These are phyloP conservation scores for Annulohypoxylon truncatum DNA, from an alignment of 2,329 filamentous ascomycete species.

Conservation along the genomic window DNA sequence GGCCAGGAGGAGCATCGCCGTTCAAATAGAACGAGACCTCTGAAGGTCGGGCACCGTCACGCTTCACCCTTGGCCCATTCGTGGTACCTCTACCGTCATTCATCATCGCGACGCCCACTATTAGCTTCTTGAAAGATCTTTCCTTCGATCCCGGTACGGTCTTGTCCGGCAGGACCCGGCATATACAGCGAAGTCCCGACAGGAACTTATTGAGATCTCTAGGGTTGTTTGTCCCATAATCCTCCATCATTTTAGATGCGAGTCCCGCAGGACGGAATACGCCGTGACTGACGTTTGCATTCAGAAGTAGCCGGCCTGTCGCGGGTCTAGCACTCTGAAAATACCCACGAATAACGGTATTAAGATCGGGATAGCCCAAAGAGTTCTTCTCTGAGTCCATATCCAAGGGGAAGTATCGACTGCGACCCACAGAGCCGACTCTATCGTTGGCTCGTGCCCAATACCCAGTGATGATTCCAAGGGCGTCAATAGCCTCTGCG, in stretches of 20 bases:
- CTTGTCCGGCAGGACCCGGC: constrained; percentile 37
- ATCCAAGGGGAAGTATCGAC: constrained; percentile 61
- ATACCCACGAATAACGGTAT: constrained; percentile 63
- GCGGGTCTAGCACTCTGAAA: constrained; percentile 66
- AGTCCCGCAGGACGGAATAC: constrained; percentile 60
- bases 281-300: constrained; percentile 66
- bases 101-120: constrained; percentile 46
- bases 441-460: constrained; percentile 53
- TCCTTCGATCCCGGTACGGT: constrained; percentile 15
- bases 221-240: constrained; percentile 2
- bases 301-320: constrained; percentile 66
- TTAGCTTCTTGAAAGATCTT: constrained; percentile 39
- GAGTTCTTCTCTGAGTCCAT: constrained; percentile 43
- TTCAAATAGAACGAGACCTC: constrained; percentile 49
- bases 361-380: constrained; percentile 48
- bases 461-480: constrained; percentile 65
- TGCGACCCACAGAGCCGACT: constrained; percentile 58
- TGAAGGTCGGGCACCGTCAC: constrained; percentile 41
- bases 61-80: constrained; percentile 47
- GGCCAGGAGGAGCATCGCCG: constrained; percentile 42
- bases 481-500: constrained; percentile 60
- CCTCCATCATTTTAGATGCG: constrained; percentile 52
- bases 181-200: constrained; percentile 36
- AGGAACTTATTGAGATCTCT: constrained; percentile 30
- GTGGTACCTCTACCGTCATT: constrained; percentile 49